Evolutionary conservation across 1,139 yeast genomes (phyloP).

Genomic region (Meyerozyma sp.): DNA sequence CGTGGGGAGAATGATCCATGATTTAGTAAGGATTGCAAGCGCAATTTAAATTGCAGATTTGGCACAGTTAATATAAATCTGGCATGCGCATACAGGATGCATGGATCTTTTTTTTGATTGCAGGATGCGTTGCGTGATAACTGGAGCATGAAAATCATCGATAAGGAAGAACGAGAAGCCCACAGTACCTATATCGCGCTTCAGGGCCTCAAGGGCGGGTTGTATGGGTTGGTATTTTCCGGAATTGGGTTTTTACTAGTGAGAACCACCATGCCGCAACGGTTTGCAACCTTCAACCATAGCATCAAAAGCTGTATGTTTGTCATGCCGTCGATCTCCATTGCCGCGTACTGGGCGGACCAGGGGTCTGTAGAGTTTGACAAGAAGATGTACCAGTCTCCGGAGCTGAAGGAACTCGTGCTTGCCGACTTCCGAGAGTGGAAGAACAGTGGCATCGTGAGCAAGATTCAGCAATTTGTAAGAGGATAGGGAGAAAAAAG

Average conservation of each 20-base stretch:
- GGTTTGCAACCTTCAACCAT: constrained; percentile 32
- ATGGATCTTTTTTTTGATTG: background rate
- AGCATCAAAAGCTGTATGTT: constrained; percentile 36
- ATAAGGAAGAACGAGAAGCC: constrained; percentile 37
- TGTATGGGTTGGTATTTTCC: constrained; percentile 33
- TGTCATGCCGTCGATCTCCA: constrained; percentile 37
- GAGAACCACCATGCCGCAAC: constrained; percentile 28
- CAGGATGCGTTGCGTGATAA: background rate
- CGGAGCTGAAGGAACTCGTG: constrained; percentile 19
- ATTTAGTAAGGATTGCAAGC: background rate
- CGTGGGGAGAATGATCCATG: constrained; percentile 5
- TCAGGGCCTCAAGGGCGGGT: constrained; percentile 38
- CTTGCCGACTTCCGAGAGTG: constrained; percentile 18
- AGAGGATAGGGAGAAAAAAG: background rate
- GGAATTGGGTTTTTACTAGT: constrained; percentile 30
- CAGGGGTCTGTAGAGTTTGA: constrained; percentile 48
- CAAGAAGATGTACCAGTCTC: constrained; percentile 32
- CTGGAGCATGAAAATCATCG: constrained; percentile 32
- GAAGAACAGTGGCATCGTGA: constrained; percentile 7
- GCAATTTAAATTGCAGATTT: background rate
- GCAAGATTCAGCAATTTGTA: background rate
- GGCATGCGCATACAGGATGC: background rate
- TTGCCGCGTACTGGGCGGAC: constrained; percentile 41
- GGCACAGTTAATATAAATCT: background rate
- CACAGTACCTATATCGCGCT: constrained; percentile 31